phyloP scores from a whole-genome alignment of 2,329 filamentous ascomycete species.

The Penicillium sp. region DNA sequence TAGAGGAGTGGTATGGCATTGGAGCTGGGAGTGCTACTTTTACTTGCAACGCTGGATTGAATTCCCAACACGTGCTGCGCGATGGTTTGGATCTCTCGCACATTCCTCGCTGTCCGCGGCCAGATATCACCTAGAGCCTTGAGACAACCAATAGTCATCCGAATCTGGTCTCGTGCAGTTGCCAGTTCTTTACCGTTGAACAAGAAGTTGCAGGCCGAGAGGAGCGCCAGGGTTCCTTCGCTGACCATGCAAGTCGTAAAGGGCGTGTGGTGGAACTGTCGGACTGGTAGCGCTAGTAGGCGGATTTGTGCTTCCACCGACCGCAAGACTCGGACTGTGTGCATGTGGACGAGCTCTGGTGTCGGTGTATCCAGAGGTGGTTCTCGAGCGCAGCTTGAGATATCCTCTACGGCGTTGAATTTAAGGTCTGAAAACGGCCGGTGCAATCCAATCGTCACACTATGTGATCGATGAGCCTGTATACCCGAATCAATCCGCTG shows the following conservation, averaged over 20 bases:
- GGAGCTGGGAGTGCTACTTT: too few species aligned
- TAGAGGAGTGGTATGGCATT: too few species aligned
- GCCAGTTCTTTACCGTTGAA: slow-evolving; percentile 39
- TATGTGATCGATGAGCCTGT: too few species aligned
- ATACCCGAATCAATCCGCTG: too few species aligned
- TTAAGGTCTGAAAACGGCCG: slow-evolving; percentile 46
- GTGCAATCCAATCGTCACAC: background rate
- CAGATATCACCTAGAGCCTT: slow-evolving; percentile 44
- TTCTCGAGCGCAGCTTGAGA: slow-evolving; percentile 43
- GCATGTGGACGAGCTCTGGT: slow-evolving; percentile 39
- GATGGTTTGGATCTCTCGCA: slow-evolving; percentile 48
- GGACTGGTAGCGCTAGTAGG: slow-evolving; percentile 43
- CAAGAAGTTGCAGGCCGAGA: slow-evolving; percentile 43
- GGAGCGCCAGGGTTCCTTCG: slow-evolving; percentile 39
- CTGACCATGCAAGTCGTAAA: slow-evolving; percentile 50
- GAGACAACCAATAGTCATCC: slow-evolving; percentile 49
- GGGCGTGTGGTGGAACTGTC: slow-evolving; percentile 43
- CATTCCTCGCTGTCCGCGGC: slow-evolving; percentile 43
- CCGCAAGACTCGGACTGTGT: slow-evolving; percentile 46
- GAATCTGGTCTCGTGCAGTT: slow-evolving; percentile 48
- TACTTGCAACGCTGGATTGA: too few species aligned
- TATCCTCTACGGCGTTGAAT: slow-evolving; percentile 44
- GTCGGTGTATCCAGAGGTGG: slow-evolving; percentile 21
- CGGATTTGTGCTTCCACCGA: slow-evolving; percentile 46
- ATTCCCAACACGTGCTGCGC: slow-evolving; percentile 20